phyloP scores from a whole-genome alignment of 805 yeast genomes.

The Allodekkera sacchari region DNA sequence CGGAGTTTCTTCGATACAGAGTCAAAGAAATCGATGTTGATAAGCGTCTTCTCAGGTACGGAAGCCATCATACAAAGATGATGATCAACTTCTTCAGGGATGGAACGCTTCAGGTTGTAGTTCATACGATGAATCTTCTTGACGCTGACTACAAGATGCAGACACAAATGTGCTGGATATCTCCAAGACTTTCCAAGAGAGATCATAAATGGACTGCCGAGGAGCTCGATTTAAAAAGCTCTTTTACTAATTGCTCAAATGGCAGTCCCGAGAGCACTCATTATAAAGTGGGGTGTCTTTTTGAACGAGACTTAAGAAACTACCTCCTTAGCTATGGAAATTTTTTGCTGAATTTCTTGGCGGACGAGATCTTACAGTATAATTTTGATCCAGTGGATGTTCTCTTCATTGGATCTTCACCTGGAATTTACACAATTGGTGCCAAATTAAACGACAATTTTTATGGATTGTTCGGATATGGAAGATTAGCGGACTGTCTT shows the following conservation, averaged over 20 bases:
- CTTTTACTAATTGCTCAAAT: constrained; percentile 10
- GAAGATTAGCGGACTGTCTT: constrained; percentile 35
- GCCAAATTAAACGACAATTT: constrained; percentile 2
- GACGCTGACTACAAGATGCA: constrained; percentile 44
- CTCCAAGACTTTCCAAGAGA: constrained; percentile 31
- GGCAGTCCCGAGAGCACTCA: too few relatives aligned
- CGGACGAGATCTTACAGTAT: constrained; percentile 22
- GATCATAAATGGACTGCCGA: neutral
- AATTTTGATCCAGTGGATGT: constrained; percentile 42
- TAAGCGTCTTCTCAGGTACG: constrained; percentile 21
- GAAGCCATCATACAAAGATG: constrained; percentile 61
- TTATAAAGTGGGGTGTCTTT: constrained; percentile 26
- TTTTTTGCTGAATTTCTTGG: constrained; percentile 20
- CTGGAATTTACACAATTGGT: constrained; percentile 28
- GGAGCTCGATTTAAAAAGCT: constrained; percentile 3
- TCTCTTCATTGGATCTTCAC: constrained; percentile 48
- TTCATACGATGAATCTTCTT: constrained; percentile 55
- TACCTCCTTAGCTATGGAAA: constrained; percentile 39
- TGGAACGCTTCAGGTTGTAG: constrained; percentile 38
- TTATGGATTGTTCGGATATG: constrained; percentile 34
- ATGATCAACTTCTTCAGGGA: constrained; percentile 49
- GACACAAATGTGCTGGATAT: constrained; percentile 61
- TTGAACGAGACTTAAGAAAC: constrained; percentile 34
- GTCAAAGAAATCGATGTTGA: constrained; percentile 23
- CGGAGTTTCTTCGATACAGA: constrained; percentile 10